Evolutionary conservation across 139 green algal species (phyloP), one percentile per base, ranked within the genome.

Genomic region (Chlamydomonas applanata): DNA sequence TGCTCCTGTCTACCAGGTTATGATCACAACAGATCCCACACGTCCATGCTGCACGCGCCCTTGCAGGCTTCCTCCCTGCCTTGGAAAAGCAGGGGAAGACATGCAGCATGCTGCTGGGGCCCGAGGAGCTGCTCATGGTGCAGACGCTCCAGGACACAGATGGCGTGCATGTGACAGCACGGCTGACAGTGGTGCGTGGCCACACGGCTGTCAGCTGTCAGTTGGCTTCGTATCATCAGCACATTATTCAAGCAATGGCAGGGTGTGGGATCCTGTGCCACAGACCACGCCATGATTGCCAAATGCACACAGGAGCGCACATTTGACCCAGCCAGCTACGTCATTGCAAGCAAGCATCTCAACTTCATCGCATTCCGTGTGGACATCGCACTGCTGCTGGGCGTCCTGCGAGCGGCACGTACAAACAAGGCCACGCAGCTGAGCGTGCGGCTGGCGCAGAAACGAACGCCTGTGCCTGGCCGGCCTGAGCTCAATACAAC

Each of bases 71-170:
- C 49, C 56, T 95, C 35, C 91, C 91, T 24, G 86, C 87, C 0
- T 69, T 95, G 4, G 90, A 96, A 30, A 95, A 95, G 67, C 86
- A 91, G 76, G 91, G 91, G 44, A 96, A 96, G 76, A 79, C 82
- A 3, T 88, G 79, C 72, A 79, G 91, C 54, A 40, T 94, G 29
- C 79, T 96, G 33, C 65, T 96, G 33, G 54, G 79, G 0, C 71
- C 75, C 1, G 77, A 89, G 24, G 84, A 93, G 17, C 29, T 93
- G 13, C 78, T 88, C 65, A 61, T 96, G 4, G 64, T 96, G 0
- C 90, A 96, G 76, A 87, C 79, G 24, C 62, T 67, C 14, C 9
- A 83, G 17, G 80, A 92, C 44, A 83, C 91, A 5, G 90, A 96
- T 72, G 90, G 90, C 27, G 73, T 90, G 40, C 85, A 86, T 4